Conservation (phyloP, 1,139 yeast genomes). For the Debaryomyces fabryi region DNA sequence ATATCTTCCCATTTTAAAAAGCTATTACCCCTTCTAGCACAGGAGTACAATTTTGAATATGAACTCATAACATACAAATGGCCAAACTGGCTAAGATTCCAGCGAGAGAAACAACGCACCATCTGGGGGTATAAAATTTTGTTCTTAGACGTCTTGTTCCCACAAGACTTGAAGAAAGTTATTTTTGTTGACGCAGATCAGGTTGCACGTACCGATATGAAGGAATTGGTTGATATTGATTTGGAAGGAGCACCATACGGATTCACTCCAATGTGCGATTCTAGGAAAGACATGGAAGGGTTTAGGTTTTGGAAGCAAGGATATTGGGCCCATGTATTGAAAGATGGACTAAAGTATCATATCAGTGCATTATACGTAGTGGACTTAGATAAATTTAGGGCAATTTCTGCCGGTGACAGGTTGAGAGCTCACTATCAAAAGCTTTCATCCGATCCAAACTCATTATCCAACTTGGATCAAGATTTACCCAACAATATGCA, state of each 20-base stretch:
- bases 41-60: slow-evolving; percentile 60
- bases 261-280: slow-evolving; percentile 86
- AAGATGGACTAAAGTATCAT: slow-evolving; percentile 67
- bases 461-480: slow-evolving; percentile 84
- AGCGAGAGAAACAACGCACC: slow-evolving; percentile 73
- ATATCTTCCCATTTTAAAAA: slow-evolving; percentile 69
- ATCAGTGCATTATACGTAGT: slow-evolving; percentile 85
- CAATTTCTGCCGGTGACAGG: slow-evolving; percentile 71
- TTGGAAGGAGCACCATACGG: slow-evolving; percentile 82
- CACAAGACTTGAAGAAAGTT: slow-evolving; percentile 70
- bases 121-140: slow-evolving; percentile 89
- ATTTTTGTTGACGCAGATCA: slow-evolving; percentile 89
- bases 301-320: slow-evolving; percentile 93
- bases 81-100: slow-evolving; percentile 88
- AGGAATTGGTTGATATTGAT: slow-evolving; percentile 65
- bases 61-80: slow-evolving; percentile 82
- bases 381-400: slow-evolving; percentile 68
- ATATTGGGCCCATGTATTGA: slow-evolving; percentile 74
- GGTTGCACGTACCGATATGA: slow-evolving; percentile 72
- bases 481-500: slow-evolving; percentile 91
- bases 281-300: slow-evolving; percentile 79
- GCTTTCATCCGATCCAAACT: slow-evolving; percentile 74
- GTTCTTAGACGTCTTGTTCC: slow-evolving; percentile 85
- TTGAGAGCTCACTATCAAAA: slow-evolving; percentile 86
- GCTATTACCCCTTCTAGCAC: slow-evolving; percentile 63